Conservation (phyloP, 805 yeast species). For the Myxozyma melibiosi region DNA sequence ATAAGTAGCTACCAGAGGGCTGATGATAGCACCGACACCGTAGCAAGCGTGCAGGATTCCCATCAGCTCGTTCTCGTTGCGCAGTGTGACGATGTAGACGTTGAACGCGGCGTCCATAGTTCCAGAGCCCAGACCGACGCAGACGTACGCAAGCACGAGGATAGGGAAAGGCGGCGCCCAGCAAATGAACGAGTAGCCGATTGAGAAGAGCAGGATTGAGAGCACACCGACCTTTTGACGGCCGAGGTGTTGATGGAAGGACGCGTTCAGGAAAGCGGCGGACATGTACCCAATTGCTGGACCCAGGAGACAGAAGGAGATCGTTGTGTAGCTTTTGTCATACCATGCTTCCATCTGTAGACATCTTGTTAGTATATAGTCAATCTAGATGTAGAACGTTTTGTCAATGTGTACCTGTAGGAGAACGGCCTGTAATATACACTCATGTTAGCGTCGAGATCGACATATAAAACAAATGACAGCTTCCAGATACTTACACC, state of each 20-base stretch:
- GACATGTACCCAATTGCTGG: constrained; percentile 59
- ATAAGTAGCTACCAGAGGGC: constrained; percentile 67
- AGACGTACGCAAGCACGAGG: constrained; percentile 54
- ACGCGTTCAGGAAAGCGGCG: constrained; percentile 53
- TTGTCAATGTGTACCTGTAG: neutral
- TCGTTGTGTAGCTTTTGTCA: constrained; percentile 52
- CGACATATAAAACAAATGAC: neutral
- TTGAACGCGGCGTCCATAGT: constrained; percentile 54
- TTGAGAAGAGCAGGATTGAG: constrained; percentile 45
- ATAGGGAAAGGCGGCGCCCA: constrained; percentile 55
- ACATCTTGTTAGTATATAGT: too few relatives aligned
- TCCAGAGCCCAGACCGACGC: constrained; percentile 61
- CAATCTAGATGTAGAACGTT: neutral
- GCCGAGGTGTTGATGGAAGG: constrained; percentile 48
- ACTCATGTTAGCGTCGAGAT: neutral
- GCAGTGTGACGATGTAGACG: constrained; percentile 53
- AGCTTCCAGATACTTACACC: constrained; percentile 47
- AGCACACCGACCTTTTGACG: constrained; percentile 45
- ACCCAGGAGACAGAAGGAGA: constrained; percentile 59
- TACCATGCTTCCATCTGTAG: constrained; percentile 53
- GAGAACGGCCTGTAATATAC: constrained; percentile 5
- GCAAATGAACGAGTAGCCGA: constrained; percentile 51
- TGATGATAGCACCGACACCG: constrained; percentile 70
- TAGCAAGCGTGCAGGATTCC: constrained; percentile 71
- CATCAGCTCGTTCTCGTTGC: constrained; percentile 59